phyloP scores from a whole-genome alignment of 23 red algal genomes.

The Gracilariopsis chorda region DNA sequence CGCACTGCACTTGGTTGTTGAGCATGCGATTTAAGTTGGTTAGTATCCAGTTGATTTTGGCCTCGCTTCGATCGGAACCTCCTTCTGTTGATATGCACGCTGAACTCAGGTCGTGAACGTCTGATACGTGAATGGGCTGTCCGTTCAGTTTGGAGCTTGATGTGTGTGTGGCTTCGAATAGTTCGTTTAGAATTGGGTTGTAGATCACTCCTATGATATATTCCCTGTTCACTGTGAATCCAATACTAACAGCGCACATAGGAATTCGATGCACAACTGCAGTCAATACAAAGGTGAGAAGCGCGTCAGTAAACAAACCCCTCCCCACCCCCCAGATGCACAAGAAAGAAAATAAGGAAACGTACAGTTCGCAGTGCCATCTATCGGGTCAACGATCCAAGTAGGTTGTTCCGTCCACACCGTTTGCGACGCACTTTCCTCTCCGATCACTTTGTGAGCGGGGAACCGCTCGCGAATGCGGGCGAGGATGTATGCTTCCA shows the following conservation, averaged over 20 bases:
- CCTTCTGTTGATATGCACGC: conserved; percentile 74
- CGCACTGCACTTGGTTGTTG: conserved; percentile 26
- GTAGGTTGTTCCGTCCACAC: conserved; percentile 35
- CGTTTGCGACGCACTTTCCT: conserved; percentile 63
- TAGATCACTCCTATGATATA: conserved; percentile 68
- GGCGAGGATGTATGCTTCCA: conserved; percentile 51
- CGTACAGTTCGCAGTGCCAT: conserved; percentile 92
- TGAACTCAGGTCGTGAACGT: background rate
- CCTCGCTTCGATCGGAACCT: conserved; percentile 54
- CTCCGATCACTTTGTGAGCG: conserved; percentile 69
- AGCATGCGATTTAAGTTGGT: conserved; percentile 16
- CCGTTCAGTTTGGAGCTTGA: conserved; percentile 43
- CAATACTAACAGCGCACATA: conserved; percentile 55
- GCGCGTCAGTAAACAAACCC: background rate
- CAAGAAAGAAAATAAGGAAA: background rate
- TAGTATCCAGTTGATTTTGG: conserved; percentile 43
- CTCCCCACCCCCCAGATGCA: background rate
- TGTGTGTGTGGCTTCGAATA: conserved; percentile 52
- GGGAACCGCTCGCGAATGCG: conserved; percentile 49
- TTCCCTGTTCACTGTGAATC: conserved; percentile 1
- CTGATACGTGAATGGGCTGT: background rate
- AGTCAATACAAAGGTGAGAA: background rate
- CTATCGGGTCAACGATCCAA: conserved; percentile 91
- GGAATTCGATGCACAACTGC: conserved; percentile 59
- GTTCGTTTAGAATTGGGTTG: conserved; percentile 61